A percentile compares a stretch with the other conserved stretches of the same genome.
These are phyloP conservation scores for Elsinoe necatrix DNA, from an alignment of 2,329 filamentous ascomycete species.

Conservation along the genomic window DNA sequence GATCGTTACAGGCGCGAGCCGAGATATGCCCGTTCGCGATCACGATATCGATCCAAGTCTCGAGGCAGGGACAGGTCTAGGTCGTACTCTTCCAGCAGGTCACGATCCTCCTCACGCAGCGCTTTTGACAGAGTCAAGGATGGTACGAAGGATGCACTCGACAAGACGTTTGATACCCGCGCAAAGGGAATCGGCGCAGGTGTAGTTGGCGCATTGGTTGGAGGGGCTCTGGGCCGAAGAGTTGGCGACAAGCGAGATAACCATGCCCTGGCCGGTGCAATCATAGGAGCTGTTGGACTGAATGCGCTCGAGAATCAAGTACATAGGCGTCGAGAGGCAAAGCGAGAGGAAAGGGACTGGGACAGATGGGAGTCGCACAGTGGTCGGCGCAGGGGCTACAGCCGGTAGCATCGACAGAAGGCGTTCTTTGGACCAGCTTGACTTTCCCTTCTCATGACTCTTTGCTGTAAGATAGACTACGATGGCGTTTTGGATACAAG, in stretches of 20 bases:
- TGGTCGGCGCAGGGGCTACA: constrained; percentile 13
- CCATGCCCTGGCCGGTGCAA: constrained; percentile 26
- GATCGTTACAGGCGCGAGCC: constrained; percentile 1
- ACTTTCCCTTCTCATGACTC: background rate
- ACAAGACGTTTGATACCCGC: constrained; percentile 29
- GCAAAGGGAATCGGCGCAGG: constrained; percentile 27
- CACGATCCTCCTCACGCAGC: constrained; percentile 22
- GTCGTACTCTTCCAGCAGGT: constrained; percentile 21
- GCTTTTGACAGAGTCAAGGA: constrained; percentile 17
- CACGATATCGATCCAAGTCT: constrained; percentile 8
- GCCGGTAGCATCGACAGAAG: constrained; percentile 1
- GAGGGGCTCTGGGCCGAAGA: constrained; percentile 27
- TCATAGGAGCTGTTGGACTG: constrained; percentile 29
- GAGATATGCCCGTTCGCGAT: constrained; percentile 5
- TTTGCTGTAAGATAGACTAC: background rate
- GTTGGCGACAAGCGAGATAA: constrained; percentile 28
- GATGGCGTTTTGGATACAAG: background rate
- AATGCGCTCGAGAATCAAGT: constrained; percentile 29
- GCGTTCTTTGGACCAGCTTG: background rate
- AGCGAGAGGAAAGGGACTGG: constrained; percentile 15
- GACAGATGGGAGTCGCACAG: background rate
- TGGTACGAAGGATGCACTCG: constrained; percentile 25
- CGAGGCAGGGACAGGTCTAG: constrained; percentile 13
- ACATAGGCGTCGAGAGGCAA: constrained; percentile 20
- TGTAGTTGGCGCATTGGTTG: constrained; percentile 29